Base-by-base conservation (phyloP, 176 grass and related monocot genomes). In the Musa beccarii region DNA sequence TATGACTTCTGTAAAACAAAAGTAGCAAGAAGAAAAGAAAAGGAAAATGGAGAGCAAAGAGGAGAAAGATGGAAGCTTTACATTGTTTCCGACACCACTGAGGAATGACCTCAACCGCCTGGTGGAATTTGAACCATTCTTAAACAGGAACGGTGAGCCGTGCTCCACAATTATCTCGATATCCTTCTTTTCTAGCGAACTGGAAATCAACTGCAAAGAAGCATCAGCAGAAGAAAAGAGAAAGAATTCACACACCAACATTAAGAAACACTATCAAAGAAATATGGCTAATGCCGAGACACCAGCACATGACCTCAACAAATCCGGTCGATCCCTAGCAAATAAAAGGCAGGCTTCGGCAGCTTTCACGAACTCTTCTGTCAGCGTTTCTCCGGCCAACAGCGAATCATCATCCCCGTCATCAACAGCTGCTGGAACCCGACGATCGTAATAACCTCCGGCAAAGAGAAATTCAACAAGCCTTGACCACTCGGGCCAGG, bases 401-500 rank as follows among this genome's bases (percentile, higher is more conserved):
- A 80, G 59, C 9, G 34, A 75, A 59, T 22, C 21, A 11, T 59
- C 73, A 65, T 80, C 81, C 17, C 71, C 81, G 29, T 51, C 68
- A 6, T 51, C 29, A 6, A 11, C 14, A 13, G 25, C 54, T 10
- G 19, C 57, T 17, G 65, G 16, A 29, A 19, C 20, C 62, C 86
- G 26, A 49, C 57, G 81, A 28, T 76, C 22, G 1, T 55, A 70
- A 63, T 93, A 98, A 0, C 88, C 88, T 19, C 85, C 84, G 20
- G 81, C 75, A 7, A 78, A 56, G 73, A 98, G 81, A 73, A 75
- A 87, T 59, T 91, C 87, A 15, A 98, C 65, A 9, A 98, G 84
- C 75, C 53, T 77, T n/a, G 80, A 73, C 90, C 86, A 98, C 78
- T 98, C 94, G 10, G 86, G 88, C 72, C 81, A 90, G 17, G 81